A percentile compares a stretch with the other conserved stretches of the same genome.
Conservation (phyloP, 805 yeast species). For the Metschnikowia borealis region DNA sequence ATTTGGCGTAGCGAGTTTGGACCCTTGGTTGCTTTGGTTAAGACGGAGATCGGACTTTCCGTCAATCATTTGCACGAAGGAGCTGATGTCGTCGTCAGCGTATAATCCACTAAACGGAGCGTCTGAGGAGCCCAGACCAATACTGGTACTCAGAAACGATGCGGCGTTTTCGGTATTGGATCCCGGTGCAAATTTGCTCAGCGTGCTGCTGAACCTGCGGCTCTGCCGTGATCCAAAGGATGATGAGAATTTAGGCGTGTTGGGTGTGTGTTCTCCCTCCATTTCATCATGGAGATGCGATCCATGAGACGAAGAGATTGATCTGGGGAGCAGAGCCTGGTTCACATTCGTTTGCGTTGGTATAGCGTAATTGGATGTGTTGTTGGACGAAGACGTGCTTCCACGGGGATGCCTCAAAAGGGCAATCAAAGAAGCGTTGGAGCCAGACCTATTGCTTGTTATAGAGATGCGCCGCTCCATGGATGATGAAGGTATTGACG, state of each 20-base stretch:
- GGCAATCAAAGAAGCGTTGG: slow-evolving; percentile 53
- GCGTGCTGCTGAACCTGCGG: slow-evolving; percentile 45
- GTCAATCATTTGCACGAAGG: slow-evolving; percentile 69
- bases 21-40: slow-evolving; percentile 17
- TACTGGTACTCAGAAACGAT: slow-evolving; percentile 30
- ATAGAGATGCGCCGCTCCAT: slow-evolving; percentile 39
- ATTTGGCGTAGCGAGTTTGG: slow-evolving; percentile 14
- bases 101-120: slow-evolving; percentile 42
- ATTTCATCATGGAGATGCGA: slow-evolving; percentile 31
- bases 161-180: slow-evolving; percentile 20
- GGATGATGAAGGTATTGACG: slow-evolving; percentile 18
- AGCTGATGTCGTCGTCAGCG: slow-evolving; percentile 58
- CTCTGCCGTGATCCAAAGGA: slow-evolving; percentile 65
- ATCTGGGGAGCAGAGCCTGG: slow-evolving; percentile 27
- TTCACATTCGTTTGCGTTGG: slow-evolving; percentile 24
- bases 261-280: slow-evolving; percentile 26
- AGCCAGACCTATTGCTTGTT: slow-evolving; percentile 45
- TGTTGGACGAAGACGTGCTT: slow-evolving; percentile 37
- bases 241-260: slow-evolving; percentile 61
- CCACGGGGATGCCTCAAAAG: slow-evolving; percentile 48
- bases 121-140: slow-evolving; percentile 34
- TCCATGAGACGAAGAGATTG: slow-evolving; percentile 40
- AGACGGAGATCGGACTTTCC: slow-evolving; percentile 52
- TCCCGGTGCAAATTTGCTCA: slow-evolving; percentile 12
- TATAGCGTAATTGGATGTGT: slow-evolving; percentile 13